A percentile compares a stretch with the other conserved stretches of the same genome.
phyloP scores from a whole-genome alignment of 2,329 filamentous ascomycete genomes.

The Hypoxylon sp. region DNA sequence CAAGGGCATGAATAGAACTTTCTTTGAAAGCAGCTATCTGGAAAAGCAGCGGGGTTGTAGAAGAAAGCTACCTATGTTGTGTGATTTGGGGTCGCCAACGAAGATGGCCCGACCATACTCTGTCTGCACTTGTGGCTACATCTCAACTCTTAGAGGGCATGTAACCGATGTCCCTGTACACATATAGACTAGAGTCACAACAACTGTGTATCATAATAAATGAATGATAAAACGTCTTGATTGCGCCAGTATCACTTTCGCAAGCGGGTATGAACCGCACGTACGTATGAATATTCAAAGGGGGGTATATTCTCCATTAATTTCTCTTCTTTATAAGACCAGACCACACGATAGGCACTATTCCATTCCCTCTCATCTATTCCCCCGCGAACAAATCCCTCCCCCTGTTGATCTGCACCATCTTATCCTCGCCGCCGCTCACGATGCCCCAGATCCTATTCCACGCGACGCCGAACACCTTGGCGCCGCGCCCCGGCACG shows the following conservation, averaged over 20 bases:
- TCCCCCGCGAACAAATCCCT: slow-evolving; percentile 60
- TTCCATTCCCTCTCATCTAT: neutral
- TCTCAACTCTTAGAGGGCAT: neutral
- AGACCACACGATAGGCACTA: neutral
- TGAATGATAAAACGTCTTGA: neutral
- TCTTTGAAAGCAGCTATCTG: too few species aligned
- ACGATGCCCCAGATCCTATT: slow-evolving; percentile 88
- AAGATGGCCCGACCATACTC: too few species aligned
- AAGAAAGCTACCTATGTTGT: too few species aligned
- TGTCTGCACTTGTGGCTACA: neutral
- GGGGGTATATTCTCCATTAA: slow-evolving; percentile 23
- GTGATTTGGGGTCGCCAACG: too few species aligned
- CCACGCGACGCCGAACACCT: slow-evolving; percentile 92
- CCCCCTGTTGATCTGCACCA: slow-evolving; percentile 88
- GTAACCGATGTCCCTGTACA: neutral
- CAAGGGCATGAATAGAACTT: too few species aligned
- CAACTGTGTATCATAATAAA: neutral
- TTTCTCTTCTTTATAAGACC: slow-evolving; percentile 23
- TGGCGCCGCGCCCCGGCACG: slow-evolving; percentile 83
- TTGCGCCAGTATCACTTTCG: neutral
- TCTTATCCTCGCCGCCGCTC: slow-evolving; percentile 92
- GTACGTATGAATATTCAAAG: slow-evolving; percentile 4
- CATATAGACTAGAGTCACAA: neutral
- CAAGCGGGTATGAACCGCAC: neutral
- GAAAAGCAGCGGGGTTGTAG: too few species aligned